These are phyloP conservation scores for Elymus sibiricus DNA, from an alignment of 176 grass and related monocot species.

Conservation along the genomic window DNA sequence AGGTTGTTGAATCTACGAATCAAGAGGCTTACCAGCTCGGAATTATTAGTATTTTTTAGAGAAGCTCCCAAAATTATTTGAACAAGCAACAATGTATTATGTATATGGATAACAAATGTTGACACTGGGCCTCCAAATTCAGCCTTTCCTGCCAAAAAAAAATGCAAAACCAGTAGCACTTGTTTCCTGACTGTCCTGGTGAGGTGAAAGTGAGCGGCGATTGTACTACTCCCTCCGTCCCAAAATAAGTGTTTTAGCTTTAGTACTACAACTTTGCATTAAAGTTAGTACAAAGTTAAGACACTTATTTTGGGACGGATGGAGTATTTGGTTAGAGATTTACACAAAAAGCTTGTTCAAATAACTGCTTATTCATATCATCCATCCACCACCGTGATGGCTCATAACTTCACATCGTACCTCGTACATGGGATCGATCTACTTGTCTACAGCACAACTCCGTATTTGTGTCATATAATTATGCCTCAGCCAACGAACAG, in stretches of 20 bases:
- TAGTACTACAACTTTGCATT: too few relatives aligned
- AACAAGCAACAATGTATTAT: not conserved
- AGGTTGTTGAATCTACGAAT: not conserved
- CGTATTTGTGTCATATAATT: slow-evolving; percentile 33
- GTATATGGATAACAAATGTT: not conserved
- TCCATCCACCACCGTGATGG: not conserved
- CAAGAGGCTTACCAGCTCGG: slow-evolving; percentile 16
- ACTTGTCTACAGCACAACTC: slow-evolving; percentile 23
- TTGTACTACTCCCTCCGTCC: too few relatives aligned
- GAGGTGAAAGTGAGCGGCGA: too few relatives aligned
- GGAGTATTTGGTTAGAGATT: too few relatives aligned
- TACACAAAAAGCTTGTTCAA: too few relatives aligned
- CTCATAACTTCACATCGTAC: not conserved
- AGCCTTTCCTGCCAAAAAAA: not conserved
- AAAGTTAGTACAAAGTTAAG: too few relatives aligned
- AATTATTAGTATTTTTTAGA: too few relatives aligned
- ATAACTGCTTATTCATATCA: slow-evolving; percentile 12
- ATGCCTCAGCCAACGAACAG: not conserved
- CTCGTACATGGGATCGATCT: not conserved
- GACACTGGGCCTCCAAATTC: not conserved
- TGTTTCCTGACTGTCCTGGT: too few relatives aligned
- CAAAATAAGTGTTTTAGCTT: too few relatives aligned
- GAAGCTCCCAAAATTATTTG: not conserved
- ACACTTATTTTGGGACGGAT: too few relatives aligned
- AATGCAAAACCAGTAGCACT: too few relatives aligned